Evolutionary conservation across 176 grass and related monocot species (phyloP).

Genomic region (Cenchrus americanus): DNA sequence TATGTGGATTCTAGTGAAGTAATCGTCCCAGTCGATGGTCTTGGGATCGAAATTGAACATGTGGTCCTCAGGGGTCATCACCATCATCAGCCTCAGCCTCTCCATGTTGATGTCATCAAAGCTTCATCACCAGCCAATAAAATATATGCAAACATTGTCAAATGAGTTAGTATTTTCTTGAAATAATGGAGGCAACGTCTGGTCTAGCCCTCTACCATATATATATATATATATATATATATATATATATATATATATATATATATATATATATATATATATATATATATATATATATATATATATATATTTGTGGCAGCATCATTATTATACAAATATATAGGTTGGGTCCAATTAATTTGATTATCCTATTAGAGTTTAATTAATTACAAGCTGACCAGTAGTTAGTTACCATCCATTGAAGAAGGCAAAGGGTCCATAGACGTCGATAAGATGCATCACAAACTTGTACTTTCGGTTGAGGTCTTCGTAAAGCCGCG

Average conservation of each 20-base stretch:
- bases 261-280: too few relatives aligned
- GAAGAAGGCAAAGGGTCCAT: slow-evolving; percentile 65
- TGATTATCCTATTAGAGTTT: too few relatives aligned
- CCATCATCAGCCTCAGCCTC: slow-evolving; percentile 45
- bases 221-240: too few relatives aligned
- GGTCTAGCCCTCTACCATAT: too few relatives aligned
- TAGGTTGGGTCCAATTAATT: too few relatives aligned
- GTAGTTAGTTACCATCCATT: slow-evolving; percentile 49
- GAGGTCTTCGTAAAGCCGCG: slow-evolving; percentile 44
- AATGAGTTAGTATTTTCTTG: not conserved
- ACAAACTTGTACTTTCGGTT: slow-evolving; percentile 52
- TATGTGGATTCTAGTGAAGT: slow-evolving; percentile 61
- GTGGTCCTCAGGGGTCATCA: not conserved
- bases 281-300: too few relatives aligned
- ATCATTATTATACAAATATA: too few relatives aligned
- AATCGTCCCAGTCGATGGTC: slow-evolving; percentile 52
- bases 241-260: too few relatives aligned
- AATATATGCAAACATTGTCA: not conserved
- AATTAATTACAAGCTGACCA: too few relatives aligned
- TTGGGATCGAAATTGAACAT: slow-evolving; percentile 57
- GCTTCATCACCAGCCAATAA: slow-evolving; percentile 14
- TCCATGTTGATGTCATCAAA: slow-evolving; percentile 62
- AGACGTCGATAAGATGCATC: slow-evolving; percentile 67
- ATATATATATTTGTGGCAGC: too few relatives aligned
- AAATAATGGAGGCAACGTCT: not conserved